A percentile compares a stretch with the other conserved stretches of the same genome.
phyloP scores from a whole-genome alignment of 257 asterid species.

The Echium plantagineum region DNA sequence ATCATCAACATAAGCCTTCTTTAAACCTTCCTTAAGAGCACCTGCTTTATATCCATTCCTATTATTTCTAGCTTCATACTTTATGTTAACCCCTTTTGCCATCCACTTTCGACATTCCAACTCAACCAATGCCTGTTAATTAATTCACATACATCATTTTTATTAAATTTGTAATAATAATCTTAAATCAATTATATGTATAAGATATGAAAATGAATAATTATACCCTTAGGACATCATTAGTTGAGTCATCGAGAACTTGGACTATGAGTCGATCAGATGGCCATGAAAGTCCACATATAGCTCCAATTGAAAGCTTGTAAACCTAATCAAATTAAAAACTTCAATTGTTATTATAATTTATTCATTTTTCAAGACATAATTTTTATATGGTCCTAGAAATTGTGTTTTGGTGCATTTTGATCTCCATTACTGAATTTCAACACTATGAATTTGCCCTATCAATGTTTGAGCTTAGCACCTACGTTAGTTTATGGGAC shows the following conservation, averaged over 20 bases:
- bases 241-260: slow-evolving; percentile 86
- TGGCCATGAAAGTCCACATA: slow-evolving; percentile 71
- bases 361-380: too few species aligned
- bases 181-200: slow-evolving; percentile 2
- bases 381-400: too few species aligned
- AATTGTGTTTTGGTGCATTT: too few species aligned
- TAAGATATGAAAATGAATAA: slow-evolving; percentile 11
- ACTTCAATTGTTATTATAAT: slow-evolving; percentile 10
- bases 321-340: slow-evolving; percentile 50
- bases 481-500: too few species aligned
- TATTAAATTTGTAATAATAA: not conserved
- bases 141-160: slow-evolving; percentile 4
- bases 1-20: slow-evolving; percentile 56
- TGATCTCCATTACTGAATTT: too few species aligned
- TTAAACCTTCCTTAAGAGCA: slow-evolving; percentile 83
- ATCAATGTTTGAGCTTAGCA: too few species aligned
- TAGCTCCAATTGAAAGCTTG: slow-evolving; percentile 86
- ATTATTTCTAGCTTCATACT: slow-evolving; percentile 81
- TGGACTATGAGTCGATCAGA: slow-evolving; percentile 61
- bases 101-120: slow-evolving; percentile 64
- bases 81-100: slow-evolving; percentile 54
- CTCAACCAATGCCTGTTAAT: slow-evolving; percentile 52
- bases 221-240: slow-evolving; percentile 57
- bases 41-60: slow-evolving; percentile 93
- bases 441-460: too few species aligned